A percentile compares a stretch with the other conserved stretches of the same genome.
These are phyloP conservation scores for Elaeis oleifera DNA, from an alignment of 202 grass and related monocot species.

Conservation along the genomic window DNA sequence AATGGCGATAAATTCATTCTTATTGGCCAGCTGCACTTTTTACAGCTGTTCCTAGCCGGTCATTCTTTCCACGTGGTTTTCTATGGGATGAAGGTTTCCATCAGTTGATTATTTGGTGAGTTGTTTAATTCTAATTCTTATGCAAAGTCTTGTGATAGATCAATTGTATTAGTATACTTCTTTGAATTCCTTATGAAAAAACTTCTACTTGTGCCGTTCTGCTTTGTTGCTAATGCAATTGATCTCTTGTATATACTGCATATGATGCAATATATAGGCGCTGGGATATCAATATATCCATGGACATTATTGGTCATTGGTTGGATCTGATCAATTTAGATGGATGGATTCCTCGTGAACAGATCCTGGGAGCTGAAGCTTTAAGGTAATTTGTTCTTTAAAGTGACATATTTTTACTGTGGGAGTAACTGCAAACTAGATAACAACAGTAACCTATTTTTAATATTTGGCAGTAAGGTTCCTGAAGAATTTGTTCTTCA, in stretches of 20 bases:
- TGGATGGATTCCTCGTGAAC: conserved; percentile 99
- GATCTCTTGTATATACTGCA: conserved; percentile 3
- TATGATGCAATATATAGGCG: conserved; percentile 42
- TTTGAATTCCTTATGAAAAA: conserved; percentile 5
- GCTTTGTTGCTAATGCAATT: conserved; percentile 12
- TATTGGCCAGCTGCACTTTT: conserved; percentile 89
- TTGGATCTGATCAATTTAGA: conserved; percentile 90
- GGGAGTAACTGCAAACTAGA: background rate
- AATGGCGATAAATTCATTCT: conserved; percentile 81
- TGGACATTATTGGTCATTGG: conserved; percentile 98
- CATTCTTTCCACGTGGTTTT: conserved; percentile 96
- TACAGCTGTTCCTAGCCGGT: conserved; percentile 93
- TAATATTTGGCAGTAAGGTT: conserved; percentile 66
- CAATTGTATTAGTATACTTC: conserved; percentile 1
- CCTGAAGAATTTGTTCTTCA: conserved; percentile 91
- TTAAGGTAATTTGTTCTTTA: conserved; percentile 52
- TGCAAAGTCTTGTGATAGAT: background rate
- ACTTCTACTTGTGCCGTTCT: conserved; percentile 11
- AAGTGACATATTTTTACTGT: background rate
- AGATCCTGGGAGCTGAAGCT: conserved; percentile 92
- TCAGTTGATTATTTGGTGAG: conserved; percentile 80
- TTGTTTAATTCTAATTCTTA: conserved; percentile 13
- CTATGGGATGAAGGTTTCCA: conserved; percentile 98
- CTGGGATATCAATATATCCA: conserved; percentile 87
- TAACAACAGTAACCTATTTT: background rate